These are phyloP conservation scores for Spergularia marina DNA, from an alignment of 148 eudicot genomes.

Conservation along the genomic window DNA sequence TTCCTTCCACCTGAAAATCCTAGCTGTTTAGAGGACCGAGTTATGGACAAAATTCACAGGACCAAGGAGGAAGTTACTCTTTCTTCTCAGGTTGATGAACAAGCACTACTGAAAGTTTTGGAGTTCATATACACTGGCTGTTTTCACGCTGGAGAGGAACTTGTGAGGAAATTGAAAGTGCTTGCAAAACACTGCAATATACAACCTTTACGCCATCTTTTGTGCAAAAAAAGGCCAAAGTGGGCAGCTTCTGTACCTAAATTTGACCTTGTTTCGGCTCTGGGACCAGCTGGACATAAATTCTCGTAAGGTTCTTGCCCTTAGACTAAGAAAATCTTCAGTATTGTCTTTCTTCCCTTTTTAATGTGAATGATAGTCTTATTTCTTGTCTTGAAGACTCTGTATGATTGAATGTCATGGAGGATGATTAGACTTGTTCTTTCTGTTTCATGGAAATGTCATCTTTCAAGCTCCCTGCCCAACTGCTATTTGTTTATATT, in stretches of 20 bases:
- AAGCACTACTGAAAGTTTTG: slow-evolving; percentile 59
- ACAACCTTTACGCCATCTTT: slow-evolving; percentile 51
- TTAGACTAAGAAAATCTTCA: neutral
- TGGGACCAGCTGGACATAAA: slow-evolving; percentile 49
- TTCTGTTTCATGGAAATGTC: neutral
- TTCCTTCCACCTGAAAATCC: slow-evolving; percentile 48
- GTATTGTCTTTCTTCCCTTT: neutral
- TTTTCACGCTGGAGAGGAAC: slow-evolving; percentile 48
- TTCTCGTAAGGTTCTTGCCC: slow-evolving; percentile 48
- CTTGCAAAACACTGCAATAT: slow-evolving; percentile 65
- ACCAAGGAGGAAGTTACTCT: slow-evolving; percentile 46
- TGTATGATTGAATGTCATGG: neutral
- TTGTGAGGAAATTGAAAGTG: slow-evolving; percentile 54
- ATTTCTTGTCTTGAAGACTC: neutral
- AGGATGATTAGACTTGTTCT: neutral
- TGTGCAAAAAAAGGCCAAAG: slow-evolving; percentile 50
- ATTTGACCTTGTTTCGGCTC: slow-evolving; percentile 59
- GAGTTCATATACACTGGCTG: slow-evolving; percentile 68
- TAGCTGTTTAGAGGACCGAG: slow-evolving; percentile 21
- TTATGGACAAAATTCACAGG: slow-evolving; percentile 21
- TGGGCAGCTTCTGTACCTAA: slow-evolving; percentile 66
- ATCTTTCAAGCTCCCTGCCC: neutral
- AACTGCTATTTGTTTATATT: neutral
- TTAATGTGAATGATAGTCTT: too few species aligned
- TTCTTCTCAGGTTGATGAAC: slow-evolving; percentile 65